These are phyloP conservation scores for Inga laurina DNA, from an alignment of 306 rosid genomes.

Conservation along the genomic window DNA sequence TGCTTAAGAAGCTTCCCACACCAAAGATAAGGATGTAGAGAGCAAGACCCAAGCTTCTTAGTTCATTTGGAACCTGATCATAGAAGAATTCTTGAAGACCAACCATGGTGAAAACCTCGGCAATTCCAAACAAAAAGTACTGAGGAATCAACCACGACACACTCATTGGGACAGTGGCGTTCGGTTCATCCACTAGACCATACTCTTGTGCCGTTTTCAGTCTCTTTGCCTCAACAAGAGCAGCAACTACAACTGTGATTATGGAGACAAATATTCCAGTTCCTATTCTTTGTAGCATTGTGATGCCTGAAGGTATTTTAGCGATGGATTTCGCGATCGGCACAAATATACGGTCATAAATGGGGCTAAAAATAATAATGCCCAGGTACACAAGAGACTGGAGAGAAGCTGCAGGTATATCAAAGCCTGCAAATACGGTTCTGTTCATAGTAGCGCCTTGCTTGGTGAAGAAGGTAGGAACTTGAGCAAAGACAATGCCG, in stretches of 20 bases:
- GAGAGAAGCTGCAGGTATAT: constrained; percentile 8
- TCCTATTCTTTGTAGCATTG: constrained; percentile 31
- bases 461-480: constrained; percentile 30
- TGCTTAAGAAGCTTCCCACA: constrained; percentile 57
- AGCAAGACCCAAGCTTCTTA: constrained; percentile 54
- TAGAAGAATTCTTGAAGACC: background rate
- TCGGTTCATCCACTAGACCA: constrained; percentile 53
- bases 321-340: background rate
- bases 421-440: constrained; percentile 39
- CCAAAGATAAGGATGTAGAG: constrained; percentile 54
- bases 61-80: background rate
- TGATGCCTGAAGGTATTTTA: constrained; percentile 52
- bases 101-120: background rate
- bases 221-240: constrained; percentile 58
- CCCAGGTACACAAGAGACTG: background rate
- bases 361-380: background rate
- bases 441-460: constrained; percentile 21
- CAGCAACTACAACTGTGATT: constrained; percentile 52
- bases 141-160: constrained; percentile 6
- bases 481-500: constrained; percentile 46
- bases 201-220: constrained; percentile 47
- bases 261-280: background rate
- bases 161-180: constrained; percentile 44
- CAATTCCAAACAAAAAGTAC: background rate
- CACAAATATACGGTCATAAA: background rate